Evolutionary conservation across 306 rosid genomes (phyloP), one percentile per base, ranked within the genome.

Genomic region (Hippophae rhamnoides): DNA sequence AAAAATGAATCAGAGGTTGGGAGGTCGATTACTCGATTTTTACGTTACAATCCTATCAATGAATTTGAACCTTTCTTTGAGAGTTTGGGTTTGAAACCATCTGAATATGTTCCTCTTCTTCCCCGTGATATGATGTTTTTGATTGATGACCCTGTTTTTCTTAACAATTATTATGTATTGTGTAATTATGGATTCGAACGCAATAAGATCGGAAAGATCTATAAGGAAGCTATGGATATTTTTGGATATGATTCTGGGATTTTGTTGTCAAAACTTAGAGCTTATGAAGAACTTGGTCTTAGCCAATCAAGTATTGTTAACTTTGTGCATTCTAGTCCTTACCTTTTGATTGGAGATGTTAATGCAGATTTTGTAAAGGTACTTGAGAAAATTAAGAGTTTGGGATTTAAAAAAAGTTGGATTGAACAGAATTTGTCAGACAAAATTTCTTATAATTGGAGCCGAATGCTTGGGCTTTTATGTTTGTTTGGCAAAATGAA

Each of bases 61-160:
- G 97, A 90, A 52, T 90, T 90, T 46, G 95, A 86, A 52, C 94
- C 88, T 50, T 90, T 90, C 63, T 84, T 89, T 41, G 97, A 89
- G 78, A 86, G 94, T 71, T 51, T 74, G 60, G 97, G 95, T 14
- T 76, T 90, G 77, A 72, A 74, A 50, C 90, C 95, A 69, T 72
- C 78, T 0, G 94, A 90, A 56, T 90, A 78, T 61, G 64, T 25
- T 12, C 61, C 70, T 31, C 60, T 86, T 56, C 82, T 89, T 70
- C 97, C 95, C 0, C 74, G 72, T 0, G 57, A 70, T 43, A 60
- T 75, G 82, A 82, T 86, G 49, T 84, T 74, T n/a, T 78, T 86
- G 18, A 49, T 59, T 23, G 97, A 90, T 60, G 84, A 79, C 49
- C 62, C 13, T 26, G 11, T 77, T 54, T 65, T 90, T 71, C 81